Evolutionary conservation across 495 filamentous ascomycete species (phyloP), one percentile per base, ranked within the genome.

Genomic region (Tuber melanosporum): DNA sequence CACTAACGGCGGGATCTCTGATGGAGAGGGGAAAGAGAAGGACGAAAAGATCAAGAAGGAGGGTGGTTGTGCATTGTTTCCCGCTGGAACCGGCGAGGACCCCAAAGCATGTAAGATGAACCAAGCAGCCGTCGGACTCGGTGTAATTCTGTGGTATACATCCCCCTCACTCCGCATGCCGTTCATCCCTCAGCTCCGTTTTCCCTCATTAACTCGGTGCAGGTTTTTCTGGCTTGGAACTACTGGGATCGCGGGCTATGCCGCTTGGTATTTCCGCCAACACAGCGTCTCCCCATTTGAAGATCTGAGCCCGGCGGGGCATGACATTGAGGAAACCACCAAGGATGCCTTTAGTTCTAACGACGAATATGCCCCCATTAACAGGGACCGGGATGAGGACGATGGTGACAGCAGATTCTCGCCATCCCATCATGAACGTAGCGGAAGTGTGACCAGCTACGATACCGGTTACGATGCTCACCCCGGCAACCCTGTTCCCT

Each of bases 171-270:
- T 52, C 71, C 49, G 49, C 57, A 52, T 44, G 8, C 4, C 20
- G 41, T 43, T 45, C 26, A 32, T 75, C 20, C 44, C 66, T 73
- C 20, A 39, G 74, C 22, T 71, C 22, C n/a, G 42, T 73, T 47
- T 20, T 73, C 52, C 52, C 79, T 83, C 79, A 81, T 76, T 45
- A 26, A 71, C 62, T 26, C 22, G 17, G 45, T 70, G 73, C 78
- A 97, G 93, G 84, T 83, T 97, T 46, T 87, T 92, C 79, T 97
- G 94, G 86, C 84, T 88, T 76, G 82, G 88, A 17, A 94, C 94
- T 6, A 89, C 89, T 71, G 89, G 87, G 74, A 87, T 97, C 73
- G 94, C 93, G 76, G 86, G 93, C 81, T 92, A 93, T 85, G 91
- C 91, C 72, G 87, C 93, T 74, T 88, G 91, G 81, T 91, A 94